Evolutionary conservation across 495 filamentous ascomycete species (phyloP).

Genomic region (Cryomyces antarcticus): DNA sequence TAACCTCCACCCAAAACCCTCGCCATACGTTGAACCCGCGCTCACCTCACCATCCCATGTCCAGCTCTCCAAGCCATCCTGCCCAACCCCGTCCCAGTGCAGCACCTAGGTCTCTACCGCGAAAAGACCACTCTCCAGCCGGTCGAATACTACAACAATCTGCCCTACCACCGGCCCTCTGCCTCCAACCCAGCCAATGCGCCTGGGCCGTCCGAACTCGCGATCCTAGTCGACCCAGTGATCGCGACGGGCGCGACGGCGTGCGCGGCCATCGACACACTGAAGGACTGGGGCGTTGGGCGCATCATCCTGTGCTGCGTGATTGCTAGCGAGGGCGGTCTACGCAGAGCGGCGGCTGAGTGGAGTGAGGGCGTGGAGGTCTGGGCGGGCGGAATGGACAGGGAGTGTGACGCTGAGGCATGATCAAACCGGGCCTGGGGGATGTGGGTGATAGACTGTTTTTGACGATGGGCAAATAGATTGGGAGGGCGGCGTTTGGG

Average conservation of each 20-base stretch:
- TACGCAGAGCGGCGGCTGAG: slow-evolving; percentile 45
- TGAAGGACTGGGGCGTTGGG: slow-evolving; percentile 77
- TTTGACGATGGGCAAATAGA: slow-evolving; percentile 77
- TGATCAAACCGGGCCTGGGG: slow-evolving; percentile 80
- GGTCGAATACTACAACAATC: slow-evolving; percentile 97
- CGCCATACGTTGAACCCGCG: not conserved
- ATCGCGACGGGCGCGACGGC: slow-evolving; percentile 87
- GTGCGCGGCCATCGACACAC: slow-evolving; percentile 70
- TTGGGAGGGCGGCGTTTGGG: too few relatives aligned
- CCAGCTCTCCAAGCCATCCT: slow-evolving; percentile 66
- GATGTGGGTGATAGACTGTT: slow-evolving; percentile 89
- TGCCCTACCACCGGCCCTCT: slow-evolving; percentile 46
- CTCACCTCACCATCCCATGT: too few relatives aligned
- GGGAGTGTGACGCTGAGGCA: slow-evolving; percentile 49
- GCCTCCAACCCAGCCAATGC: slow-evolving; percentile 19
- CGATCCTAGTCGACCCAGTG: slow-evolving; percentile 75
- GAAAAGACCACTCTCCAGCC: slow-evolving; percentile 67
- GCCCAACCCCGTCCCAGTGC: slow-evolving; percentile 58
- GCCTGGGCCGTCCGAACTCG: slow-evolving; percentile 34
- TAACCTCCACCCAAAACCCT: not conserved
- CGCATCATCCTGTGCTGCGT: slow-evolving; percentile 62
- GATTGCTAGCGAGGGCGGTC: slow-evolving; percentile 44
- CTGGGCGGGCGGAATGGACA: slow-evolving; percentile 67
- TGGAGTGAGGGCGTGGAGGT: slow-evolving; percentile 60
- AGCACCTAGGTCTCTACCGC: slow-evolving; percentile 87